A percentile compares a stretch with the other conserved stretches of the same genome.
phyloP scores from a whole-genome alignment of 768 basidiomycete species.

The Mycena metata region DNA sequence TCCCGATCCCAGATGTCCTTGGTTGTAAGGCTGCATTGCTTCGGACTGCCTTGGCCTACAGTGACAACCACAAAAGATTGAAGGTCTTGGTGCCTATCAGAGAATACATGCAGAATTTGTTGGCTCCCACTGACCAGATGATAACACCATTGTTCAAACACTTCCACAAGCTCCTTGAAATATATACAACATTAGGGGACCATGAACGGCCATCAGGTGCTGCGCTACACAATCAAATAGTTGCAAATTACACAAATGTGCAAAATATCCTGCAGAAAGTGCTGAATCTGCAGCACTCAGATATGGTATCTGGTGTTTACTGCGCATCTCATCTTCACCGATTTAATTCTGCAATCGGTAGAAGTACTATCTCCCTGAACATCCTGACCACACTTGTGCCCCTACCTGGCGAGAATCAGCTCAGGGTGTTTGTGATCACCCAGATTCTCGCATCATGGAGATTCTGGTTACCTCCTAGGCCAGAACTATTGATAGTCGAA shows the following conservation, averaged over 20 bases:
- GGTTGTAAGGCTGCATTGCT: neutral
- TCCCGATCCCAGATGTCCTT: neutral
- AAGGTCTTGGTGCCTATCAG: neutral
- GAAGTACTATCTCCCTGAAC: neutral
- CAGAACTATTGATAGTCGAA: neutral
- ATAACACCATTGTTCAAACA: neutral
- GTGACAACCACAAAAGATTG: neutral
- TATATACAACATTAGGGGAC: neutral
- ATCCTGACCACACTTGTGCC: neutral
- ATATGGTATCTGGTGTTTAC: neutral
- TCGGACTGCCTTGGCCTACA: neutral
- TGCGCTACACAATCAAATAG: neutral
- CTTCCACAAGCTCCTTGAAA: neutral
- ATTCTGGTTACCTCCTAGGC: neutral
- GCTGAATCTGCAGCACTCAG: neutral
- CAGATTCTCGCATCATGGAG: neutral
- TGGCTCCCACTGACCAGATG: neutral
- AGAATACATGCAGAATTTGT: neutral
- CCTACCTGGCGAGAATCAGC: neutral
- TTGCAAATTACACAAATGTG: neutral
- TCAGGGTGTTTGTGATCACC: neutral
- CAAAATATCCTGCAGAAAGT: neutral
- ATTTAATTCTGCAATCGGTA: neutral
- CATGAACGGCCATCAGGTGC: neutral
- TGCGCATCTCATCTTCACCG: neutral